A percentile compares a stretch with the other conserved stretches of the same genome.
These are phyloP conservation scores for Parachlorella kessleri DNA, from an alignment of 139 green algal genomes.

Conservation along the genomic window DNA sequence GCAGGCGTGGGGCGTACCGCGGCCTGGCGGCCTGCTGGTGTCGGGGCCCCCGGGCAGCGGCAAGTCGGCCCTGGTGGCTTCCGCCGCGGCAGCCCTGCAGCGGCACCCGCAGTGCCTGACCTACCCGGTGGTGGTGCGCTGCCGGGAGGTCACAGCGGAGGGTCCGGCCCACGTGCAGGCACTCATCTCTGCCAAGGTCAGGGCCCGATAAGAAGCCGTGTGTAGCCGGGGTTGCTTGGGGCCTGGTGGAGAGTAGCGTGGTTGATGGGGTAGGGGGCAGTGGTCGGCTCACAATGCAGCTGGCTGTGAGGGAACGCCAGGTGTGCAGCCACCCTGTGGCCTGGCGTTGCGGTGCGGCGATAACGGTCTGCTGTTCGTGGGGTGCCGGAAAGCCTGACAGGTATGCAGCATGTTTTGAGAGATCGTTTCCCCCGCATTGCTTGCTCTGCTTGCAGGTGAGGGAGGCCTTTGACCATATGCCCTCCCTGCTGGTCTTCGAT, in stretches of 20 bases:
- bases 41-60: slow-evolving; percentile 57
- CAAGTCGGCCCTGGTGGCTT: slow-evolving; percentile 49
- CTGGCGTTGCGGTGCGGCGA: no score
- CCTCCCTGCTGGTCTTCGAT: slow-evolving; percentile 82
- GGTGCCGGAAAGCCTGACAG: no score
- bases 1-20: slow-evolving; percentile 31
- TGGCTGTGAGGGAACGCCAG: no score
- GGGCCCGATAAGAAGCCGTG: background rate
- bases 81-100: slow-evolving; percentile 31
- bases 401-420: no score
- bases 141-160: slow-evolving; percentile 50
- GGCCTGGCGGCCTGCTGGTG: slow-evolving; percentile 56
- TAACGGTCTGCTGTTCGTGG: no score
- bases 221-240: no score
- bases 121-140: slow-evolving; percentile 50
- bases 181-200: slow-evolving; percentile 16
- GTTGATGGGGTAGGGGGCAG: background rate
- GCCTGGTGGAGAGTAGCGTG: background rate
- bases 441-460: background rate
- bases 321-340: no score
- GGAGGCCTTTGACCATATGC: slow-evolving; percentile 59
- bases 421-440: no score
- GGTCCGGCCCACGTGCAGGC: slow-evolving; percentile 3
- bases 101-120: slow-evolving; percentile 36
- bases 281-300: no score